phyloP scores from a whole-genome alignment of 495 filamentous ascomycete genomes.

The Viridothelium virens region DNA sequence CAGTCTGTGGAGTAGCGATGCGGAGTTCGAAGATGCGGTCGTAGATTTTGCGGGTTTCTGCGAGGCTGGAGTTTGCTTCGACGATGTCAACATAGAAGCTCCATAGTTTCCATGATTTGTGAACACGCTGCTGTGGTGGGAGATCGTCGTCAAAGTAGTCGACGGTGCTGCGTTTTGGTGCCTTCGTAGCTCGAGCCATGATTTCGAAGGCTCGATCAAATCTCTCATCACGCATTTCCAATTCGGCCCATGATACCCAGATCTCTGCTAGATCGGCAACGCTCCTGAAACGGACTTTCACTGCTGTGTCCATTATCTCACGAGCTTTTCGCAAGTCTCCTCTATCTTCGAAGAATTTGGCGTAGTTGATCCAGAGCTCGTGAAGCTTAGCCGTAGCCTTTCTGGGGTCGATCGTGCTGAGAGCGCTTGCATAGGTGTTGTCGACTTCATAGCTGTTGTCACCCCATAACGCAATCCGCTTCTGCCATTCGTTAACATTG shows the following conservation, averaged over 20 bases:
- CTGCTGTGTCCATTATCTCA: slow-evolving; percentile 93
- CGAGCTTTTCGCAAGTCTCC: slow-evolving; percentile 78
- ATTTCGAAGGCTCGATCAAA: slow-evolving; percentile 90
- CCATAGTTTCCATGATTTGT: slow-evolving; percentile 99
- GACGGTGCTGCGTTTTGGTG: slow-evolving; percentile 86
- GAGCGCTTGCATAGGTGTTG: slow-evolving; percentile 90
- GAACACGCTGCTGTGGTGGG: slow-evolving; percentile 88
- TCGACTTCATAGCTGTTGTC: slow-evolving; percentile 87
- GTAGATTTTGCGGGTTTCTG: slow-evolving; percentile 90
- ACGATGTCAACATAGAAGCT: slow-evolving; percentile 99
- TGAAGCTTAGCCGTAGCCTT: slow-evolving; percentile 92
- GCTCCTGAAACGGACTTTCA: slow-evolving; percentile 93
- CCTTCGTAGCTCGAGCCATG: slow-evolving; percentile 94
- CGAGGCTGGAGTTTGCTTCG: slow-evolving; percentile 82
- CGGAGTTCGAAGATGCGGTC: slow-evolving; percentile 97
- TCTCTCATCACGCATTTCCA: slow-evolving; percentile 92
- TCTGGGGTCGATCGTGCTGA: slow-evolving; percentile 86
- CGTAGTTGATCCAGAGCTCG: slow-evolving; percentile 94
- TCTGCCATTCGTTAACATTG: slow-evolving; percentile 96
- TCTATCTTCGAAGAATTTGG: slow-evolving; percentile 91
- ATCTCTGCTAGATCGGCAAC: slow-evolving; percentile 92
- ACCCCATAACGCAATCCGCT: slow-evolving; percentile 89
- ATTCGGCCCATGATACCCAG: slow-evolving; percentile 98
- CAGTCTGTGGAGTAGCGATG: slow-evolving; percentile 95
- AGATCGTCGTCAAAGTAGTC: slow-evolving; percentile 97